Percentiles rank a stretch among this genome's conserved stretches.
Evolutionary conservation across 139 green algal genomes (phyloP).

Genomic region (Deuterostichococcus epilithicus): DNA sequence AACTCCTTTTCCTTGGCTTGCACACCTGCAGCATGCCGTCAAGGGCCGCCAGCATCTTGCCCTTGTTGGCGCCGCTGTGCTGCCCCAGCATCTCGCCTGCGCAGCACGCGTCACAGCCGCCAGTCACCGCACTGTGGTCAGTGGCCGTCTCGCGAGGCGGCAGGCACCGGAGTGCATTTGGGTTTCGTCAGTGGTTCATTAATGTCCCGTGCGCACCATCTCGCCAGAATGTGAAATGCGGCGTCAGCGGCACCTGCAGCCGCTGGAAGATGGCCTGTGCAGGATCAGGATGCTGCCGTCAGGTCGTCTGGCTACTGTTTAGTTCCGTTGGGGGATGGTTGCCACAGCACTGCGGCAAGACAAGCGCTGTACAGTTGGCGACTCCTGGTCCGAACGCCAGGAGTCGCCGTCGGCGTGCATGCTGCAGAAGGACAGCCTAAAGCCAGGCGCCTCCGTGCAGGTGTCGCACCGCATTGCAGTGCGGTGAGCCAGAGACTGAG

Average conservation of each 20-base stretch:
- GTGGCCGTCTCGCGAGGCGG: not conserved
- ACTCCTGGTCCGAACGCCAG: no score
- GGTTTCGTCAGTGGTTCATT: not conserved
- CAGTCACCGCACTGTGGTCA: not conserved
- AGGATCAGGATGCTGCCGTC: not conserved
- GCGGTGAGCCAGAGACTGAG: no score
- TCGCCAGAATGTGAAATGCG: slow-evolving; percentile 21
- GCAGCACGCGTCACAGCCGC: not conserved
- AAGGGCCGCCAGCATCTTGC: slow-evolving; percentile 8
- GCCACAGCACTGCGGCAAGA: slow-evolving; percentile 30
- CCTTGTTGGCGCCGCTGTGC: slow-evolving; percentile 9
- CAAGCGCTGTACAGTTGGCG: no score
- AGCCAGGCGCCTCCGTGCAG: no score
- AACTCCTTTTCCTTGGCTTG: no score
- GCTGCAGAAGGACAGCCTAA: no score
- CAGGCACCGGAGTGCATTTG: not conserved
- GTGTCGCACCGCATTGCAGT: no score
- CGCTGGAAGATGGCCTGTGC: not conserved
- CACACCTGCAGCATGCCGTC: not conserved
- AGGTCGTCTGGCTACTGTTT: no score
- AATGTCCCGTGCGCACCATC: slow-evolving; percentile 1
- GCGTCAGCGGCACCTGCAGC: slow-evolving; percentile 13
- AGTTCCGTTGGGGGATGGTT: no score
- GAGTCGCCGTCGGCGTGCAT: no score
- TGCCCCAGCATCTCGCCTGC: slow-evolving; percentile 8